Evolutionary conservation across 73 alveolate genomes (phyloP).

Genomic region (Uronychia binucleata): DNA sequence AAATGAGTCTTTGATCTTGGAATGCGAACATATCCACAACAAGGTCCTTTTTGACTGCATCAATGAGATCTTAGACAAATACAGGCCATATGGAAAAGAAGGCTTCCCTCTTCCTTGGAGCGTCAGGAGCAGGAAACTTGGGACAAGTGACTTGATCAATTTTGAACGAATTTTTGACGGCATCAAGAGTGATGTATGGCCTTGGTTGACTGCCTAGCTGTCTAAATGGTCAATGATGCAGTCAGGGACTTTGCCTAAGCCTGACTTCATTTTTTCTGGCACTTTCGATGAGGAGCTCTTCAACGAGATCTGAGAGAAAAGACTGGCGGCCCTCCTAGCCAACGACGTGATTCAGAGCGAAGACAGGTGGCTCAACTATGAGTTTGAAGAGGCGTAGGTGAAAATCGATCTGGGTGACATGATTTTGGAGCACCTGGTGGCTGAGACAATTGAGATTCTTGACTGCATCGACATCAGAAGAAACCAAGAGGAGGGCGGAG

Average conservation of each 20-base stretch:
- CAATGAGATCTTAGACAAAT: slow-evolving; percentile 28
- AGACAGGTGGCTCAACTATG: slow-evolving; percentile 61
- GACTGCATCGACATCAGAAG: background rate
- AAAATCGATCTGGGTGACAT: slow-evolving; percentile 63
- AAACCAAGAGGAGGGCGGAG: background rate
- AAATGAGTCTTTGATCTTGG: slow-evolving; percentile 3
- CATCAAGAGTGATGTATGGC: slow-evolving; percentile 48
- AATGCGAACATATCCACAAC: slow-evolving; percentile 40
- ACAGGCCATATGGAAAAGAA: slow-evolving; percentile 38
- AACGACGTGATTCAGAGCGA: slow-evolving; percentile 44
- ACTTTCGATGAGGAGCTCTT: slow-evolving; percentile 24
- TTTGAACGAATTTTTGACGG: slow-evolving; percentile 56
- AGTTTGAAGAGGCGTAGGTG: slow-evolving; percentile 62
- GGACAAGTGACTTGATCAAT: slow-evolving; percentile 42
- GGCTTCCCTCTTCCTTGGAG: slow-evolving; percentile 42
- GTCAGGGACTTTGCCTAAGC: slow-evolving; percentile 67
- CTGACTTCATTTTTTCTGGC: slow-evolving; percentile 38
- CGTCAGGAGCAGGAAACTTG: slow-evolving; percentile 5
- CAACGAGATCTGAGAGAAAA: slow-evolving; percentile 31
- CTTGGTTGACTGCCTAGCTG: slow-evolving; percentile 13
- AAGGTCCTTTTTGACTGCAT: slow-evolving; percentile 24
- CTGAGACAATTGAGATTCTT: slow-evolving; percentile 15
- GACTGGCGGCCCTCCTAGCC: slow-evolving; percentile 41
- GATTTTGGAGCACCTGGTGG: slow-evolving; percentile 55
- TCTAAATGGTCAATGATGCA: slow-evolving; percentile 55